Evolutionary conservation across 129 eudicot genomes (phyloP).

Genomic region (Escallonia herrerae): DNA sequence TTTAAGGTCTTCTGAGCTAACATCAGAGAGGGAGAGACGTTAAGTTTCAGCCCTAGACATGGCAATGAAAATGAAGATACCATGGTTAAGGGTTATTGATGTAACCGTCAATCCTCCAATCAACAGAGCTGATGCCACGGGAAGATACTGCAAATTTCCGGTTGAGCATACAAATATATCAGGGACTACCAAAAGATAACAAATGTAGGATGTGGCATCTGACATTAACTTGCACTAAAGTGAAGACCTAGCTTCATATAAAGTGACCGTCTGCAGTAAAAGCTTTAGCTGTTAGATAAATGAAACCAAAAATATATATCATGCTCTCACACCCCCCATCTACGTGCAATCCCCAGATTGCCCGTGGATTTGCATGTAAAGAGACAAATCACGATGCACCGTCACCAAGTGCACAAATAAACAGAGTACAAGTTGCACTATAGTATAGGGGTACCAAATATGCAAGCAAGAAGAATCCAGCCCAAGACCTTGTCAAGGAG

Average conservation of each 20-base stretch:
- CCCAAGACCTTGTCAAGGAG: too few species aligned
- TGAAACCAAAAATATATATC: too few species aligned
- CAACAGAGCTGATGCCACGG: constrained; percentile 87
- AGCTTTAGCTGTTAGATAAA: too few species aligned
- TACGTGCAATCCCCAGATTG: too few species aligned
- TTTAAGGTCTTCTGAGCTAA: neutral
- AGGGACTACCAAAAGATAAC: constrained; percentile 3
- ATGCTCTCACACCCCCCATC: too few species aligned
- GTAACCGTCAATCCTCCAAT: constrained; percentile 92
- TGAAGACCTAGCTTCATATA: neutral
- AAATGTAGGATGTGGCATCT: neutral
- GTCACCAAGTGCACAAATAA: too few species aligned
- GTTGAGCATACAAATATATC: neutral
- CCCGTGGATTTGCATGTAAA: too few species aligned
- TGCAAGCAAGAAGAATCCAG: too few species aligned
- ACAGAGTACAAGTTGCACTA: too few species aligned
- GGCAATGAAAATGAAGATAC: constrained; percentile 19
- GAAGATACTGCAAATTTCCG: constrained; percentile 62
- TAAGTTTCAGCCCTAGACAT: neutral
- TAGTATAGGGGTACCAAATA: too few species aligned
- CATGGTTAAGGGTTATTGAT: constrained; percentile 76
- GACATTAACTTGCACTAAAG: neutral
- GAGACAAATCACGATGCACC: too few species aligned
- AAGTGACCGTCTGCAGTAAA: too few species aligned
- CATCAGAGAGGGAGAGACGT: neutral